phyloP scores from a whole-genome alignment of 2,329 filamentous ascomycete genomes.

The Apiospora hydei region DNA sequence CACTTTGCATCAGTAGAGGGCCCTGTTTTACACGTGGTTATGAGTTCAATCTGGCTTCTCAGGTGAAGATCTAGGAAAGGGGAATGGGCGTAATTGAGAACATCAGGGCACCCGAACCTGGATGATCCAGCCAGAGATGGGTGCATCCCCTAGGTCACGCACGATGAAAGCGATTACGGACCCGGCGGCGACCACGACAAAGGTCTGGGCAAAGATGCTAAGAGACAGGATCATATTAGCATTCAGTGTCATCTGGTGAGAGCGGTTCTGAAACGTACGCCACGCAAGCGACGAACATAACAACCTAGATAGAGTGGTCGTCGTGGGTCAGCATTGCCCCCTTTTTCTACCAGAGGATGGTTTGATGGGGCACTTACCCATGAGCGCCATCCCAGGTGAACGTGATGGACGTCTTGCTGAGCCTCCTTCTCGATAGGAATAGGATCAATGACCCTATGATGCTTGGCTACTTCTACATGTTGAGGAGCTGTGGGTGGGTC shows the following conservation, averaged over 20 bases:
- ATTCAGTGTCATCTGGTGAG: too few relatives aligned
- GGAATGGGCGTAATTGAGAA: background rate
- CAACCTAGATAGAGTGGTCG: background rate
- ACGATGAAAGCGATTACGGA: conserved; percentile 64
- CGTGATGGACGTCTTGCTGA: background rate
- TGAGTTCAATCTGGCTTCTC: background rate
- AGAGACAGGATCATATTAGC: background rate
- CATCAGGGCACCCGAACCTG: conserved; percentile 43
- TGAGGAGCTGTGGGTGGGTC: background rate
- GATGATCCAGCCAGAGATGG: conserved; percentile 63
- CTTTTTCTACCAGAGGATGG: background rate
- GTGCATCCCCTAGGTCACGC: conserved; percentile 57
- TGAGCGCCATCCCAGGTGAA: background rate
- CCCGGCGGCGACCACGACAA: conserved; percentile 62
- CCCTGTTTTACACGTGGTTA: conserved; percentile 46
- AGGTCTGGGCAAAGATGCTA: conserved; percentile 61
- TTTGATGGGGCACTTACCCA: background rate
- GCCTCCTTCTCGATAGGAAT: background rate
- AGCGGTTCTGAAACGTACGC: background rate
- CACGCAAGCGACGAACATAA: background rate
- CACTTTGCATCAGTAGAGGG: conserved; percentile 63
- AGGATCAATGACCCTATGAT: background rate
- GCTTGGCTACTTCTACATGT: background rate
- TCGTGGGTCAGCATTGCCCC: background rate
- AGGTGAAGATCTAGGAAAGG: background rate